Evolutionary conservation across 2,329 filamentous ascomycete genomes (phyloP).

Genomic region (Diaporthe sp.): DNA sequence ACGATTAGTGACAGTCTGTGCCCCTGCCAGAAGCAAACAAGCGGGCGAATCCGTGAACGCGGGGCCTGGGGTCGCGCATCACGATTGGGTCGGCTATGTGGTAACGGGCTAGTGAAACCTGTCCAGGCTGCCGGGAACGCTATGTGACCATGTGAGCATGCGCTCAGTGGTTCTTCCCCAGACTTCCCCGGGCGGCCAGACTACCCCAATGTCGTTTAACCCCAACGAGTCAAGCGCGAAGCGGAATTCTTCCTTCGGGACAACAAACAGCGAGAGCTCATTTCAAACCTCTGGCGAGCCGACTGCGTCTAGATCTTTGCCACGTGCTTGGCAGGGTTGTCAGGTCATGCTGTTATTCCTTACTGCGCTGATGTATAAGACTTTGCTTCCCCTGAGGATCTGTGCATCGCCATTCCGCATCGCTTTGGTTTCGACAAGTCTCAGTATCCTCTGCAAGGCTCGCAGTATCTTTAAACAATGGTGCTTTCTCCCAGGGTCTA

Average conservation of each 20-base stretch:
- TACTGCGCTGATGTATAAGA: constrained; percentile 19
- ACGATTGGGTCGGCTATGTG: constrained; percentile 20
- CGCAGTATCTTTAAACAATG: background rate
- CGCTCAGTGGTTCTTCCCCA: constrained; percentile 6
- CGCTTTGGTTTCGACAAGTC: background rate
- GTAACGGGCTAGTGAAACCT: background rate
- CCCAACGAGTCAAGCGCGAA: constrained; percentile 2
- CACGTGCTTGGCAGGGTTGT: constrained; percentile 22
- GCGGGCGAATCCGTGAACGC: background rate
- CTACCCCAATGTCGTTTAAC: background rate
- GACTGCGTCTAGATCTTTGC: background rate
- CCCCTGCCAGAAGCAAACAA: background rate
- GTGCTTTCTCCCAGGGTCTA: background rate
- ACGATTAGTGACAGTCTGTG: background rate
- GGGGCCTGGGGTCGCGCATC: background rate
- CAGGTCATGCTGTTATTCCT: background rate
- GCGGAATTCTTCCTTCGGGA: constrained; percentile 2
- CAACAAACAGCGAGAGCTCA: constrained; percentile 13
- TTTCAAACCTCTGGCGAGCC: background rate
- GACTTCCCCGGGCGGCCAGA: constrained; percentile 24
- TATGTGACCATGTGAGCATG: background rate
- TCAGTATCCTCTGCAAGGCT: background rate
- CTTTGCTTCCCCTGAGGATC: background rate
- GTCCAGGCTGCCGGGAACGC: constrained; percentile 24
- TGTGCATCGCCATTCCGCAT: background rate